Base-by-base conservation (phyloP, 2,329 filamentous ascomycete species). In the Pestalotiopsis sp. region DNA sequence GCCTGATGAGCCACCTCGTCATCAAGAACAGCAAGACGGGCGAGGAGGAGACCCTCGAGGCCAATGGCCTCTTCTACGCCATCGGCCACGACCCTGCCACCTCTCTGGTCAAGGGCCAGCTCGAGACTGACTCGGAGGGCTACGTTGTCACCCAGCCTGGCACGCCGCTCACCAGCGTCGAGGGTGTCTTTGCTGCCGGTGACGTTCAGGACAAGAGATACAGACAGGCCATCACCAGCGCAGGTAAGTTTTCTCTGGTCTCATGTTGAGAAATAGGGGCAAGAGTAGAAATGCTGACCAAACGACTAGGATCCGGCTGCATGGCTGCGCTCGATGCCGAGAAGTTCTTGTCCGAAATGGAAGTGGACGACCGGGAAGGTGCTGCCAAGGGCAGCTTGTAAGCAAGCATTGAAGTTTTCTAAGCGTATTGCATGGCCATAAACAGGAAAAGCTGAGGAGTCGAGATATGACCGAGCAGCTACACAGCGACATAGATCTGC, bases 121-220 rank as follows among this genome's bases (percentile, higher is more conserved):
- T 99, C 70, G 88, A 96, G 71, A 93, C 92, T 77, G 97, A 99
- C 78, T 88, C 89, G 72, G 95, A 99, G 72, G 94, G 94, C 25
- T 99, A 99, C 83, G 90, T 99, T 69, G 81, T 94, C 75, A 99
- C 96, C 68, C 89, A 92, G 81, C 92, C 96, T 3, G 97, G 96
- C 68, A 95, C 94, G 61, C 94, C 94, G 69, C 87, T 92, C 78
- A 99, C 96, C 62, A 97, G 90, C 81, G 82, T 98, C 5, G 90
- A 94, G 78, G 96, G 96, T 80, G 94, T 99, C 23, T 99, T 98
- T 79, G 96, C 96, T 49, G 96, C 95, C 11, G 96, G 96, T 72
- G 96, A 99, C 79, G 97, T 99, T 11, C 96, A 99, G 85, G 97
- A 99, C 81, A 99, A 98, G 91, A 90, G 92, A 79, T 99, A 99